These are phyloP conservation scores for Trichophyton simii DNA, from an alignment of 2,329 filamentous ascomycete species.

Conservation along the genomic window DNA sequence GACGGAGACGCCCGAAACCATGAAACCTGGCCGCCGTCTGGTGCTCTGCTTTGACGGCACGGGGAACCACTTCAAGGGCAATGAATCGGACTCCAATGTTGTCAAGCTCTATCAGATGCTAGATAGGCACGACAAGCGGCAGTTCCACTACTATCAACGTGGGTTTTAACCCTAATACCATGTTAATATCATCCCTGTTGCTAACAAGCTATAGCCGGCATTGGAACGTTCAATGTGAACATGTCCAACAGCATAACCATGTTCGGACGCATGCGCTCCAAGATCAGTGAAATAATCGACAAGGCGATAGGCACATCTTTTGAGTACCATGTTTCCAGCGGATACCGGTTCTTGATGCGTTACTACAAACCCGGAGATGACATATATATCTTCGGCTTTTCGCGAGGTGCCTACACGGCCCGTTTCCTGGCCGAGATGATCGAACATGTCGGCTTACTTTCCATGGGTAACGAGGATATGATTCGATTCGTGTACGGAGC, in stretches of 20 bases:
- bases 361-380: conserved; percentile 40
- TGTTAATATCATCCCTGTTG: neutral
- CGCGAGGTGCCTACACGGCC: conserved; percentile 42
- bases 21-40: conserved; percentile 9
- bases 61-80: conserved; percentile 20
- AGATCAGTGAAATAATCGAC: conserved; percentile 11
- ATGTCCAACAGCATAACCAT: conserved; percentile 5
- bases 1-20: neutral
- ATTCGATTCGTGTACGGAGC: conserved; percentile 37
- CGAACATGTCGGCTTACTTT: conserved; percentile 37
- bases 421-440: conserved; percentile 43
- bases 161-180: neutral
- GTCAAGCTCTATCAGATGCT: conserved; percentile 38
- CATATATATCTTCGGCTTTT: conserved; percentile 46
- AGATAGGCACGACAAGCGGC: conserved; percentile 20
- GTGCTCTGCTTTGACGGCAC: conserved; percentile 19
- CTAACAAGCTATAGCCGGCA: conserved; percentile 10
- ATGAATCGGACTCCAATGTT: conserved; percentile 41
- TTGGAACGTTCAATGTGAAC: conserved; percentile 13
- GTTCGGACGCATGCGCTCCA: conserved; percentile 10
- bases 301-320: conserved; percentile 25
- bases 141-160: conserved; percentile 17
- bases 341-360: conserved; percentile 44
- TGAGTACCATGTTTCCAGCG: conserved; percentile 41
- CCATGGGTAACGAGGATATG: conserved; percentile 43